phyloP scores from a whole-genome alignment of 768 basidiomycete species.

The Pisolithus sp. region DNA sequence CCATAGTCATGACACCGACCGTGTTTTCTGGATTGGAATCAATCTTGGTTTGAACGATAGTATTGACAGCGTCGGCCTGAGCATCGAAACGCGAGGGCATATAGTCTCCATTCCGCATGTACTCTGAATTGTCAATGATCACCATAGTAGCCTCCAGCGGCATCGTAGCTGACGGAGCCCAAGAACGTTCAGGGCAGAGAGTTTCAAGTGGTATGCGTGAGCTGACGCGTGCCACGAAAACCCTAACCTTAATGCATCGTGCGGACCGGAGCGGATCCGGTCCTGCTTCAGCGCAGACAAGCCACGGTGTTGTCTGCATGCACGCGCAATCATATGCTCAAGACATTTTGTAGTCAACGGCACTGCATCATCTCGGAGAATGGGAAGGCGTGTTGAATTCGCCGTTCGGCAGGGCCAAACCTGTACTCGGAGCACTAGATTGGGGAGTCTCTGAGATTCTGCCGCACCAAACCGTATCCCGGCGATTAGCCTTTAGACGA shows the following conservation, averaged over 20 bases:
- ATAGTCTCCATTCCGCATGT: conserved; percentile 95
- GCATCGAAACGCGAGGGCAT: conserved; percentile 81
- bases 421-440: too few species aligned
- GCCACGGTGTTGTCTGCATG: not conserved
- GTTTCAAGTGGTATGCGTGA: not conserved
- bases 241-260: conserved; percentile 7
- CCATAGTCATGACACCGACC: conserved; percentile 98
- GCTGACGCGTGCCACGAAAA: conserved; percentile 21
- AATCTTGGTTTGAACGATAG: conserved; percentile 88
- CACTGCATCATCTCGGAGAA: too few species aligned
- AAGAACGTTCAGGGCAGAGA: not conserved
- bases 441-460: too few species aligned
- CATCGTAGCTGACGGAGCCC: conserved; percentile 46
- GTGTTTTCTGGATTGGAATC: conserved; percentile 97
- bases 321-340: not conserved
- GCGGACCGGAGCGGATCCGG: too few species aligned
- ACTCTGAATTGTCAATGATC: conserved; percentile 96
- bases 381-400: too few species aligned
- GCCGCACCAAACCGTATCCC: too few species aligned
- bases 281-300: too few species aligned
- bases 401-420: too few species aligned
- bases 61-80: conserved; percentile 86
- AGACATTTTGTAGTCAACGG: too few species aligned
- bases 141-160: conserved; percentile 98
- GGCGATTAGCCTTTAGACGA: too few species aligned